Base-by-base conservation (phyloP, 2,329 filamentous ascomycete species). In the Nigrospora sphaerica region DNA sequence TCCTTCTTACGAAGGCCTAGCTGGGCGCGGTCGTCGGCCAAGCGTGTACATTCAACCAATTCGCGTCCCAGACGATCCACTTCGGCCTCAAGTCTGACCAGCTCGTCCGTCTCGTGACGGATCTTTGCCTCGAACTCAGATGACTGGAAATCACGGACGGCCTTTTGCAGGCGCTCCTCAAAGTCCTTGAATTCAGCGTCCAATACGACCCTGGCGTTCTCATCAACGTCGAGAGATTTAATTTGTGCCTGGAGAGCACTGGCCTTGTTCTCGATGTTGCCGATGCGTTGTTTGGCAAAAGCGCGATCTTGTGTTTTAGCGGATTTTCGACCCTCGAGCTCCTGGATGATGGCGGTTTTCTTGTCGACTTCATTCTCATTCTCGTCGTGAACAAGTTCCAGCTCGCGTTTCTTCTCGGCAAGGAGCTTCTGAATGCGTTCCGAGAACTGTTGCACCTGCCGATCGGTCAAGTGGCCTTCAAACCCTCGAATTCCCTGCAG, bases 1-100 rank as follows among this genome's bases (percentile, higher is more conserved):
- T 95, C 87, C 55, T 90, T 91, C 58, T 86, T 90, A 32, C 91
- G 76, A 55, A 87, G 83, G 47, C 95, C 88, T 12, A 98, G 75
- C 56, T 87, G 85, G 12, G 92, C 93, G 34, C 90, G 78, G 51
- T 95, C 90, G 4, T 85, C 82, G 6, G 90, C 89, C 47, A 87
- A 78, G 47, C 84, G 83, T 3, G 87, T 95, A 48, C 85, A 88
- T 57, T 95, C 86, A 10, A 90, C 78, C 33, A 96, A 78, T 60
- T 97, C 92, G n/a, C 77, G 71, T 39, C 85, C 84, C 28, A 97
- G 74, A 54, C 75, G 81, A 33, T 86, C 81, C 49, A 78, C 84
- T 56, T 86, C 81, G 17, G 78, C 80, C 57, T 96, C 89, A 2
- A 95, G 67, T 38, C 77, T 73, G 50, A 80, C 78, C 12, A 95